A percentile compares a stretch with the other conserved stretches of the same genome.
Evolutionary conservation across 768 basidiomycete genomes (phyloP).

Genomic region (Strobilomyces confusus): DNA sequence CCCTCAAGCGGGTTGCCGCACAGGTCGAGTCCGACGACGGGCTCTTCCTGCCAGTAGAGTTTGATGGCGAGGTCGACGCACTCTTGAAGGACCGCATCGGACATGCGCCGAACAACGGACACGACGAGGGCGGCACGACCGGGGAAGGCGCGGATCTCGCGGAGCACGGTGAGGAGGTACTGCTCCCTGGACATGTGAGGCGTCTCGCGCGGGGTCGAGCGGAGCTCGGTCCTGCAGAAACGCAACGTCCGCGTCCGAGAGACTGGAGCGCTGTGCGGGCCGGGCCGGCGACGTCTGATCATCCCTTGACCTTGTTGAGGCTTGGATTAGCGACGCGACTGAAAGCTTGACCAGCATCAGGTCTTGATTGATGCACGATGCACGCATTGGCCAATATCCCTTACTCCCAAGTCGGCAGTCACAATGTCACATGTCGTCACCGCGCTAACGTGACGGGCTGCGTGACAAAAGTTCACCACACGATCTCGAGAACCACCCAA

Average conservation of each 20-base stretch:
- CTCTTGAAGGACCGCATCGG: constrained; percentile 43
- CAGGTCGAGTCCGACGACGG: constrained; percentile 75
- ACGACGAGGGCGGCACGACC: constrained; percentile 60
- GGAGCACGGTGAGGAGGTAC: constrained; percentile 66
- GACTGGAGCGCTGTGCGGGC: constrained; percentile 51
- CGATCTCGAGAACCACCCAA: too few relatives aligned
- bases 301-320: too few relatives aligned
- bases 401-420: too few relatives aligned
- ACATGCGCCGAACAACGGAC: constrained; percentile 74
- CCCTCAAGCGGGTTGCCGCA: constrained; percentile 73
- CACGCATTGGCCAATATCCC: too few relatives aligned
- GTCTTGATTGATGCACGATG: too few relatives aligned
- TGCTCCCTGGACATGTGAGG: constrained; percentile 50
- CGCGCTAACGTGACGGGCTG: too few relatives aligned
- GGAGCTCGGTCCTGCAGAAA: constrained; percentile 69
- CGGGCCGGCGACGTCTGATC: constrained; percentile 26
- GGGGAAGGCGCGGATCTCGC: constrained; percentile 56
- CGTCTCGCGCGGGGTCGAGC: constrained; percentile 70
- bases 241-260: constrained; percentile 39
- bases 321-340: too few relatives aligned
- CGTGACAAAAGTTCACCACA: too few relatives aligned
- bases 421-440: too few relatives aligned
- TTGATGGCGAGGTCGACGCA: constrained; percentile 53
- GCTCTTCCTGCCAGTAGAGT: constrained; percentile 52
- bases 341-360: too few relatives aligned